phyloP scores from a whole-genome alignment of 2,329 filamentous ascomycete genomes.

The Blastomyces gilchristii region DNA sequence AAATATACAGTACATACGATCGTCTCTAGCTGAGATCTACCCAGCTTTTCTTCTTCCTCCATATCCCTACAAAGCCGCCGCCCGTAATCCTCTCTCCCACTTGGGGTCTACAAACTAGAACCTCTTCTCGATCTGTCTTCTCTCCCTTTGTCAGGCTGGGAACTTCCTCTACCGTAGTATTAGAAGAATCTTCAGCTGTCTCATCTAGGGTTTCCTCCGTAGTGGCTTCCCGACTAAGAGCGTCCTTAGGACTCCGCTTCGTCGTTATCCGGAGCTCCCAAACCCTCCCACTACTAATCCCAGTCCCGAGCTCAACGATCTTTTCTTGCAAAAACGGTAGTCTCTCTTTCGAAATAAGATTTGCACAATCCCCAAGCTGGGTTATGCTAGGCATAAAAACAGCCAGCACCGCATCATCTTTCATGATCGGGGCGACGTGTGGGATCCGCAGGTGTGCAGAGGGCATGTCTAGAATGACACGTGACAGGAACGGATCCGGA shows the following conservation, averaged over 20 bases:
- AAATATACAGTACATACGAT: not conserved
- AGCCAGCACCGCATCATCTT: slow-evolving; percentile 53
- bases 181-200: not conserved
- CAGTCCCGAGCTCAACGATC: slow-evolving; percentile 37
- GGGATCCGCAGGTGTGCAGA: slow-evolving; percentile 44
- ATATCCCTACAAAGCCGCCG: slow-evolving; percentile 45
- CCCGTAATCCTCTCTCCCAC: slow-evolving; percentile 39
- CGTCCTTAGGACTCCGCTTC: slow-evolving; percentile 17
- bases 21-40: not conserved
- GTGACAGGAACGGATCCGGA: slow-evolving; percentile 53
- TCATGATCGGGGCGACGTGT: slow-evolving; percentile 44
- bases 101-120: slow-evolving; percentile 45
- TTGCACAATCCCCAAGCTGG: slow-evolving; percentile 58
- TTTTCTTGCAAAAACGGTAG: slow-evolving; percentile 44
- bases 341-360: slow-evolving; percentile 42
- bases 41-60: slow-evolving; percentile 31
- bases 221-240: slow-evolving; percentile 19
- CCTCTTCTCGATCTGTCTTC: slow-evolving; percentile 24
- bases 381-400: slow-evolving; percentile 71
- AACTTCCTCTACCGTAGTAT: slow-evolving; percentile 7
- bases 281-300: slow-evolving; percentile 37
- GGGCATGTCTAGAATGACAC: slow-evolving; percentile 66
- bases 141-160: slow-evolving; percentile 11
- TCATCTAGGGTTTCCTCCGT: slow-evolving; percentile 9
- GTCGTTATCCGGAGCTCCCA: slow-evolving; percentile 38